Evolutionary conservation across 2,329 filamentous ascomycete genomes (phyloP), one percentile per base, ranked within the genome.

Genomic region (Dichotomopilus funicola): DNA sequence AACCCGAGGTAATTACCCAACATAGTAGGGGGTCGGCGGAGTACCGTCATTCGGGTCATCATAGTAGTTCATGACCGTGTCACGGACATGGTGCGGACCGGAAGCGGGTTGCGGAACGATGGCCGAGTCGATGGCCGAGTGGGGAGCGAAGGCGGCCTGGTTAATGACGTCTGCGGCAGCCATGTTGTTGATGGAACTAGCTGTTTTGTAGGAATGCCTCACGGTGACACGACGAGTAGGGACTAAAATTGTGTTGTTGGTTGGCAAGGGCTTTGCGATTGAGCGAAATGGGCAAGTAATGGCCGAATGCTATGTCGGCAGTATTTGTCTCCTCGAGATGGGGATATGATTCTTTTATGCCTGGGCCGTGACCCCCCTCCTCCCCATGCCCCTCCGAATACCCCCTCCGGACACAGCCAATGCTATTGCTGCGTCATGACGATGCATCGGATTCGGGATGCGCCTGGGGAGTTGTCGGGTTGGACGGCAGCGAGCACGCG

Each of bases 31-130:
- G 3, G 50, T 49, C 5, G 66, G 66, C 12, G 58, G 49, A 5
- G 63, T 62, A 5, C 66, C 66, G 35, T 68, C 65, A 1, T 55
- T 65, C 7, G 61, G 57, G 1, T 63, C 62, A 12, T 61, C 61
- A 57, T 65, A 66, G 58, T 66, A 68, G 56, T 67, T 68, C 43
- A 68, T 45, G 5, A 56, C 57, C 0, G 66, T 69, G 6, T 55
- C 19, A 27, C 19, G 59, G 11, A 67, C 61, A 27, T 61, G 55
- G 55, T 62, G 61, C 38, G 46, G 50, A 2, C 12, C n/a, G 1
- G 6, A 33, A 34, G 48, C 49, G 6, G 33, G 8, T 1, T 45
- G 11, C 6, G 34, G 12, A 2, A 12, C 34, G 13, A 31, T n/a
- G 11, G 31, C 13, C 9, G 37, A 12, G 11, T 36, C 11, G 2